Base-by-base conservation (phyloP, 345 rosid species). In the Conringia planisiliqua region DNA sequence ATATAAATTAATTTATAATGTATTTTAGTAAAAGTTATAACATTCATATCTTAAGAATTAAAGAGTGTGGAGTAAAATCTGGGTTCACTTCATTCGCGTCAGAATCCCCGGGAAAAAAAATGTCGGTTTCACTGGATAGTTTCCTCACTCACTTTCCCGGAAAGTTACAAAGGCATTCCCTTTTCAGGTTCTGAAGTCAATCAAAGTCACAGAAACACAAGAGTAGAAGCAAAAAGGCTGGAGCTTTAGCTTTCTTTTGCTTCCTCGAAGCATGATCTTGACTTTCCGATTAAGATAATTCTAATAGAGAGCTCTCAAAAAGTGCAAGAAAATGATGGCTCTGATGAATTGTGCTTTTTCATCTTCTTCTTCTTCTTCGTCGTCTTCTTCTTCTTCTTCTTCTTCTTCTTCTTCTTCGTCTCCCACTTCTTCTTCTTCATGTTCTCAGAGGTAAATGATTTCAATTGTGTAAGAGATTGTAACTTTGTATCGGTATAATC, bases 361-460 rank as follows among this genome's bases (percentile, higher is more conserved):
- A 24, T 79, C 68, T 44, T 65, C 83, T 51, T 80, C 86, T 60
- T 80, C 83, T 51, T 79, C 84, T 38, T 73, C 73, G 18, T 62
- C 87, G 7, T 80, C 86, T 66, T 79, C 83, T 46, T 79, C 83
- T 36, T 71, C 72, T n/a, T 59, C 87, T 9, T 75, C 66, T 33
- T 62, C 84, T 59, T 79, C 85, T 66, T 76, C 83, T 43, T 81
- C 84, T 32, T 73, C 72, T 36, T 62, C 87, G 40, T 78, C 90
- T 50, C 75, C 84, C 33, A 73, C 89, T 47, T 71, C 86, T 12
- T 55, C 71, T 24, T 60, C 74, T 50, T 51, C 69, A 20, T 68
- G 2, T 62, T 77, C 82, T 46, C 62, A 79, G 5, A 74, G 88
- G 91, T 86, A 71, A 65, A 3, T 16, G 30, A 51, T 42, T 71